Percentiles rank a stretch among this genome's conserved stretches.
Evolutionary conservation across 495 filamentous ascomycete genomes (phyloP).

Genomic region (Terfezia claveryi): DNA sequence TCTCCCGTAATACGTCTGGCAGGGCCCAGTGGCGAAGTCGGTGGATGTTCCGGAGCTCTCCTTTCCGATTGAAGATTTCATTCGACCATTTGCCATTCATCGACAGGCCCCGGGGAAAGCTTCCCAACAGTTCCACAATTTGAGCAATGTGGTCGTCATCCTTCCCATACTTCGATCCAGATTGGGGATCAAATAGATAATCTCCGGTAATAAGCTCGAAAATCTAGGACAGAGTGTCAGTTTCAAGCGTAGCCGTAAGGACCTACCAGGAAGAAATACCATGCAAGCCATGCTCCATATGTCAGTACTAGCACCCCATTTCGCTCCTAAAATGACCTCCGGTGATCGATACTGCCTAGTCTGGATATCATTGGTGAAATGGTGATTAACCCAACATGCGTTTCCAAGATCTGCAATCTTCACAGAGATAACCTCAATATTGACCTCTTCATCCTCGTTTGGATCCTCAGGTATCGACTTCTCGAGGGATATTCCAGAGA

Average conservation of each 20-base stretch:
- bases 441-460: slow-evolving; percentile 27
- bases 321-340: slow-evolving; percentile 87
- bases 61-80: slow-evolving; percentile 96
- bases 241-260: no score
- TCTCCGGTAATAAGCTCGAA: slow-evolving; percentile 98
- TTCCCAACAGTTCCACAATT: slow-evolving; percentile 90
- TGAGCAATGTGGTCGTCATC: slow-evolving; percentile 99
- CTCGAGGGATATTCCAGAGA: slow-evolving; percentile 85
- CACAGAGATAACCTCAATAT: slow-evolving; percentile 68
- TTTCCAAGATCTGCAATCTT: slow-evolving; percentile 98
- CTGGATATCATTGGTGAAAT: slow-evolving; percentile 99
- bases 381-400: slow-evolving; percentile 94
- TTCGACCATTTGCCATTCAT: slow-evolving; percentile 89
- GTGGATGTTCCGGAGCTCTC: slow-evolving; percentile 94
- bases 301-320: slow-evolving; percentile 97
- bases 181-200: slow-evolving; percentile 97
- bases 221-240: slow-evolving; percentile 30
- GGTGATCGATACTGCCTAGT: slow-evolving; percentile 94
- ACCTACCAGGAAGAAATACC: slow-evolving; percentile 31
- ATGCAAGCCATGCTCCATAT: slow-evolving; percentile 99
- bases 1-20: slow-evolving; percentile 80
- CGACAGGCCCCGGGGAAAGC: slow-evolving; percentile 79
- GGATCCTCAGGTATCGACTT: slow-evolving; percentile 32
- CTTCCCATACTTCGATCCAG: slow-evolving; percentile 97
- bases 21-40: slow-evolving; percentile 90